These are phyloP conservation scores for Dioscorea cayenensis DNA, from an alignment of 116 monocot genomes.

Conservation along the genomic window DNA sequence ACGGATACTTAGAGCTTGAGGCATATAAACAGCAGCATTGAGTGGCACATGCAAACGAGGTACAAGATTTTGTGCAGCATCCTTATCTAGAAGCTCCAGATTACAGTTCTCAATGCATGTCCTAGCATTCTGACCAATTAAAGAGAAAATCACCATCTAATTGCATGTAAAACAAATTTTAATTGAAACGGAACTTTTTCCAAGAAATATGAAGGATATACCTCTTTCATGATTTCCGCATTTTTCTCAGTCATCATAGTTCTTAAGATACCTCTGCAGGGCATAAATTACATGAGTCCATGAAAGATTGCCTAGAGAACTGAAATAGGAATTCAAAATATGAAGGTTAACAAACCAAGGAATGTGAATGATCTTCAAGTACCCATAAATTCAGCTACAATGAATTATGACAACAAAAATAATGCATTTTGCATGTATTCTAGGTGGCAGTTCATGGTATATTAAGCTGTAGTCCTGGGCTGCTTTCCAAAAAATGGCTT, in stretches of 20 bases:
- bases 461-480: too few species aligned
- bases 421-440: too few species aligned
- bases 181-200: background rate
- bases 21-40: constrained; percentile 77
- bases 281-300: constrained; percentile 1
- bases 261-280: constrained; percentile 72
- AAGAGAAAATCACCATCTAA: background rate
- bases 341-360: too few species aligned
- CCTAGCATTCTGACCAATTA: constrained; percentile 65
- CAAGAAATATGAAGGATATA: constrained; percentile 11
- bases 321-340: background rate
- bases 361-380: too few species aligned
- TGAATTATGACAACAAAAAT: too few species aligned
- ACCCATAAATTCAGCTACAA: too few species aligned
- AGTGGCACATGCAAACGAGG: constrained; percentile 56
- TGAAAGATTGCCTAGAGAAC: background rate
- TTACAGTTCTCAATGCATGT: constrained; percentile 49
- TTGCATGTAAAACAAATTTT: background rate
- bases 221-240: constrained; percentile 69
- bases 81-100: constrained; percentile 44
- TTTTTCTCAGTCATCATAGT: constrained; percentile 68
- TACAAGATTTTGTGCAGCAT: constrained; percentile 54
- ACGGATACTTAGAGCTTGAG: constrained; percentile 71
- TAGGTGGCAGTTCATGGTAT: too few species aligned
- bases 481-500: background rate